Base-by-base conservation (phyloP, 352 stramenopile species). In the Globisporangium okanoganense region DNA sequence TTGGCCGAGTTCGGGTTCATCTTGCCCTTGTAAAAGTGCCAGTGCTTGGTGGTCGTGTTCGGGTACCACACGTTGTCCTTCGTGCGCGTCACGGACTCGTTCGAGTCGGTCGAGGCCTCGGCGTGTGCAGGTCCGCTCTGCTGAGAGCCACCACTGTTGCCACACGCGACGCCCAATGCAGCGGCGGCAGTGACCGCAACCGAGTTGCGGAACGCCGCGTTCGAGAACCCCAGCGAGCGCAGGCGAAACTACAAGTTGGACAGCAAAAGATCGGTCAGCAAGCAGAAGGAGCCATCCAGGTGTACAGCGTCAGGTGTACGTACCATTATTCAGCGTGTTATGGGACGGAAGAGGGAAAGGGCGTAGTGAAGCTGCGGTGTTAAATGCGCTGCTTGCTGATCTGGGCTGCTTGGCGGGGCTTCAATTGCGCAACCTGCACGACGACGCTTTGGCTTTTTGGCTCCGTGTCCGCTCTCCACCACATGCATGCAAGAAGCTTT, bases 1-100 rank as follows among this genome's bases (percentile, higher is more conserved):
- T 94, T 91, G 71, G 79, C 79, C 20, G 85, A 78, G 62, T 75
- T 76, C 22, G 85, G 78, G 63, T 90, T 89, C 76, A 94, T 85
- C 70, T 94, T 95, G 51, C 86, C 86, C 58, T 79, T 82, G 76
- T 95, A 95, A 52, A 94, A 94, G 65, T 95, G 83, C 86, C 86
- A 95, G 74, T 91, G 75, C 66, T 90, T 91, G 50, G 86, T 95
- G 51, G 83, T 95, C 16, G 76, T 88, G 72, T 93, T 90, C 18
- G 82, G 83, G 60, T 82, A 84, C 79, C 83, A 93, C 56, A 66
- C 63, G 33, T 70, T 69, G 49, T 76, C 71, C 22, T 69, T 56
- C 24, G 71, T 50, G 33, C 52, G 22, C 40, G 69, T 72, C 25
- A 67, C 61, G 2, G 60, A 14, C 6, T 41, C 55, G 31, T 43